Conservation (phyloP, 2,329 filamentous ascomycete species). For the Lecanicillium sp. region DNA sequence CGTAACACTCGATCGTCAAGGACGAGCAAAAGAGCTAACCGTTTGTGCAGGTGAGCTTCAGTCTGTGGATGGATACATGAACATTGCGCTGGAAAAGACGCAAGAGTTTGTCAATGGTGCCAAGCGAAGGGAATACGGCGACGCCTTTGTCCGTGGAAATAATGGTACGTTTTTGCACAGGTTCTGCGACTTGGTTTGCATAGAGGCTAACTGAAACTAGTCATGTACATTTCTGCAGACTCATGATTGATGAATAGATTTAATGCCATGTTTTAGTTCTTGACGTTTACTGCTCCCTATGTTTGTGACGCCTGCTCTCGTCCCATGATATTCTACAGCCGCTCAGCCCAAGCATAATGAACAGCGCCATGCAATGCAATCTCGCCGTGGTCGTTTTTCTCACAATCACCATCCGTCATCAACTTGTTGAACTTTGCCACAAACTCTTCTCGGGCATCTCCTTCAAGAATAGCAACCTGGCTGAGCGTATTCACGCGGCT, state of each 20-base stretch:
- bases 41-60: constrained; percentile 69
- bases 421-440: constrained; percentile 44
- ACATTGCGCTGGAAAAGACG: constrained; percentile 94
- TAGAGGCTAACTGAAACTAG: constrained; percentile 26
- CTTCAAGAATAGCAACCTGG: constrained; percentile 54
- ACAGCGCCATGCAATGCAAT: constrained; percentile 57
- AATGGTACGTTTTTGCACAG: constrained; percentile 55
- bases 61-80: constrained; percentile 99
- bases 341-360: constrained; percentile 53
- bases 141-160: constrained; percentile 93
- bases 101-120: constrained; percentile 83
- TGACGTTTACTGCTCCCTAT: constrained; percentile 1
- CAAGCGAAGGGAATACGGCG: constrained; percentile 76
- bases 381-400: constrained; percentile 52
- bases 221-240: constrained; percentile 65
- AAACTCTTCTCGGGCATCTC: constrained; percentile 38
- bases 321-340: constrained; percentile 22
- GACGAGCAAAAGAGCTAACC: constrained; percentile 11
- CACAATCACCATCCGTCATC: constrained; percentile 42
- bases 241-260: constrained; percentile 18
- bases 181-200: background rate
- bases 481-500: constrained; percentile 57
- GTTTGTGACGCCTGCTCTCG: no score
- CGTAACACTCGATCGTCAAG: no score
- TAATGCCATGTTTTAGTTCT: constrained; percentile 12